phyloP scores from a whole-genome alignment of 1,139 yeast species.

The Sugiyamaella grinbergsii region DNA sequence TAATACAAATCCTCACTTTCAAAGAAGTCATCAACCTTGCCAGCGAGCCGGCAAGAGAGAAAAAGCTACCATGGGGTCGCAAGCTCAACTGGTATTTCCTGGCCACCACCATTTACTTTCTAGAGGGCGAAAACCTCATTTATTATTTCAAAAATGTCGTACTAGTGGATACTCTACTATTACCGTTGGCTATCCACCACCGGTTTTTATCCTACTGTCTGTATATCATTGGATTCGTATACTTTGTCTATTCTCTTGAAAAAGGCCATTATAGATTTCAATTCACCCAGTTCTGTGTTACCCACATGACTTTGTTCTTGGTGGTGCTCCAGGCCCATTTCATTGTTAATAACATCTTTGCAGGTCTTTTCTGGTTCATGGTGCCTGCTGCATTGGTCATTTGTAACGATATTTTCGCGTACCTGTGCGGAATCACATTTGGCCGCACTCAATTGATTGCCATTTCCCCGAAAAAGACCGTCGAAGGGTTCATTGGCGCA shows the following conservation, averaged over 20 bases:
- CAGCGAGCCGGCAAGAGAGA: constrained; percentile 82
- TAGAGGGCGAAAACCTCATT: constrained; percentile 84
- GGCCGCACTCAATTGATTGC: constrained; percentile 92
- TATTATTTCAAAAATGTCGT: constrained; percentile 57
- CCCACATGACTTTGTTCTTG: constrained; percentile 88
- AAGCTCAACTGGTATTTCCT: constrained; percentile 80
- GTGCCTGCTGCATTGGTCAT: constrained; percentile 90
- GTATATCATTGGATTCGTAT: constrained; percentile 84
- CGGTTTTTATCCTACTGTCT: constrained; percentile 80
- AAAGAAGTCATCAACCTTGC: constrained; percentile 84
- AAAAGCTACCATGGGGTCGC: constrained; percentile 77
- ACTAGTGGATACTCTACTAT: constrained; percentile 45
- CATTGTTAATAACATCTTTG: constrained; percentile 83
- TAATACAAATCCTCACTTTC: constrained; percentile 80
- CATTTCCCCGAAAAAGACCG: constrained; percentile 94
- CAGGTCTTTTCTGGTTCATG: constrained; percentile 92
- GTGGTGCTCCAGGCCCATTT: constrained; percentile 95
- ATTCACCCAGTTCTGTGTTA: constrained; percentile 88
- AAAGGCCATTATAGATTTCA: constrained; percentile 90
- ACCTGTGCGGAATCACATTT: constrained; percentile 94
- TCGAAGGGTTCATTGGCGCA: constrained; percentile 97
- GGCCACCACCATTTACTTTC: constrained; percentile 78
- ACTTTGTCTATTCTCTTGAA: constrained; percentile 85
- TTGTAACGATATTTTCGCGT: constrained; percentile 94
- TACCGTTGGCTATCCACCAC: constrained; percentile 64